Conservation (phyloP, 345 rosid species). For the Eucalyptus albens region DNA sequence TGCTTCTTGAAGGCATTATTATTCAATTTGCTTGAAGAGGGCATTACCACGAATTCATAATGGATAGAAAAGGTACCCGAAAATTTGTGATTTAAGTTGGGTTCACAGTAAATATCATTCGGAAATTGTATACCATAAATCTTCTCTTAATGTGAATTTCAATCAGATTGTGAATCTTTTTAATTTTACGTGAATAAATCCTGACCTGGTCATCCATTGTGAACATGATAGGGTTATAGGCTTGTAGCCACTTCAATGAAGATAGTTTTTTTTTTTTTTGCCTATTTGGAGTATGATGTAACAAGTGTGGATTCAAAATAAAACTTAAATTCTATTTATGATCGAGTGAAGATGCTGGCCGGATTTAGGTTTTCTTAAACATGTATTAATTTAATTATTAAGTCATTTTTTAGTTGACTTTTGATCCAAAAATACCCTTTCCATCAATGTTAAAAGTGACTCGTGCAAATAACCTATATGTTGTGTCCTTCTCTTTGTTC, state of each 20-base stretch:
- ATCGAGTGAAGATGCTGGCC: neutral
- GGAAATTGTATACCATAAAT: neutral
- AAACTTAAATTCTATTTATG: neutral
- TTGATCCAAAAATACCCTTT: neutral
- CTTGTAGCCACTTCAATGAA: neutral
- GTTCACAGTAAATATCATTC: neutral
- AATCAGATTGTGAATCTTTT: neutral
- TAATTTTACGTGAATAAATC: neutral
- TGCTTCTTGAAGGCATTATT: neutral
- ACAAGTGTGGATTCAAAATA: neutral
- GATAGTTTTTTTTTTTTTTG: neutral
- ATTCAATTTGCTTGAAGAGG: neutral
- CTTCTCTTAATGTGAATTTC: neutral
- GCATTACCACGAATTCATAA: neutral
- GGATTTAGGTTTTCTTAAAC: neutral
- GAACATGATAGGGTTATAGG: neutral
- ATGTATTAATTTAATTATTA: neutral
- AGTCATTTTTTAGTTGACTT: neutral
- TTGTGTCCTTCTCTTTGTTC: neutral
- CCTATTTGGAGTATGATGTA: neutral
- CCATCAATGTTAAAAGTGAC: neutral
- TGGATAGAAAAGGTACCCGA: neutral
- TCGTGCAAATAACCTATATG: neutral
- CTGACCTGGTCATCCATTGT: accelerated
- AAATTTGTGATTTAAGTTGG: neutral